Conservation (phyloP, 352 stramenopile species). For the Globisporangium perplexum region DNA sequence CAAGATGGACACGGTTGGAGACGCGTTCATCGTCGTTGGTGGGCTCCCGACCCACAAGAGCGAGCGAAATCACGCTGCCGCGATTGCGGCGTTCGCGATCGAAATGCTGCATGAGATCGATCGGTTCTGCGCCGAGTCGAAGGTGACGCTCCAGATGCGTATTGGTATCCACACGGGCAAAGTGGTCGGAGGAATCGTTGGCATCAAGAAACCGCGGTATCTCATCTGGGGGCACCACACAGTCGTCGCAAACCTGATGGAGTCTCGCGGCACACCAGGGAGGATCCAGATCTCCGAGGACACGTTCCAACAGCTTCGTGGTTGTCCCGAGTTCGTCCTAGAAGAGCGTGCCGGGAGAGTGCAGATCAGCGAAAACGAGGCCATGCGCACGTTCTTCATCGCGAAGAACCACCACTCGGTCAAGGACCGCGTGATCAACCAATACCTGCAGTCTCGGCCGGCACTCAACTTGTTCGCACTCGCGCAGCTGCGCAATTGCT, state of each 20-base stretch:
- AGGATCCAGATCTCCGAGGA: constrained; percentile 61
- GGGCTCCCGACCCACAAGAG: constrained; percentile 69
- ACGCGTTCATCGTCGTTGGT: constrained; percentile 82
- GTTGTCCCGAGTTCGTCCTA: constrained; percentile 45
- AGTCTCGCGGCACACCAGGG: constrained; percentile 49
- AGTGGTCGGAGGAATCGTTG: constrained; percentile 76
- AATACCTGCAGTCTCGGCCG: constrained; percentile 36
- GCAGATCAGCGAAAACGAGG: constrained; percentile 52
- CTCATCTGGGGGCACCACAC: constrained; percentile 82
- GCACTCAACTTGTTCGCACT: constrained; percentile 34
- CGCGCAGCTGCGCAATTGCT: constrained; percentile 43
- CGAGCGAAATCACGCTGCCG: constrained; percentile 60
- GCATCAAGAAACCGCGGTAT: constrained; percentile 82
- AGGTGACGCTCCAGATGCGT: constrained; percentile 77
- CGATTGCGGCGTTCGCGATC: constrained; percentile 73
- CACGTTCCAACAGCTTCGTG: constrained; percentile 44
- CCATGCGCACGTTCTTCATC: constrained; percentile 48
- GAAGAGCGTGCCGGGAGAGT: constrained; percentile 40
- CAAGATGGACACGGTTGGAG: constrained; percentile 85
- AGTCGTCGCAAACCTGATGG: constrained; percentile 76
- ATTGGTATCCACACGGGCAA: constrained; percentile 84
- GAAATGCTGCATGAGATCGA: constrained; percentile 87
- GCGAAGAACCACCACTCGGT: constrained; percentile 33
- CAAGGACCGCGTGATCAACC: constrained; percentile 41
- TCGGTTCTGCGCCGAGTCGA: constrained; percentile 49